Evolutionary conservation across 768 basidiomycete genomes (phyloP).

Genomic region (Russula vinacea): DNA sequence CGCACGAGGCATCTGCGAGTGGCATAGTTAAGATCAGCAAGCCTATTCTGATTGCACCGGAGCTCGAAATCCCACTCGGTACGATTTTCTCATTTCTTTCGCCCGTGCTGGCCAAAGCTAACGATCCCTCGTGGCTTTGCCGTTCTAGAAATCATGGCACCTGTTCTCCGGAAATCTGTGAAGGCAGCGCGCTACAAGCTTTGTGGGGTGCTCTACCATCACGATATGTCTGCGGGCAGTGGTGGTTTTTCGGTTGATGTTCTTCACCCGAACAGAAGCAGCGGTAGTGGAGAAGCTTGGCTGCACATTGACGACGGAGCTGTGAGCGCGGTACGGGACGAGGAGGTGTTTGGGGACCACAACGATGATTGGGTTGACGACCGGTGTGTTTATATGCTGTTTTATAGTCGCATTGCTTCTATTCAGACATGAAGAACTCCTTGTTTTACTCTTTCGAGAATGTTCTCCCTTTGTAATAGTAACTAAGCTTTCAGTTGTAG

Average conservation of each 20-base stretch:
- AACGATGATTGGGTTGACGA: too few relatives aligned
- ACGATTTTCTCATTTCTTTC: slow-evolving; percentile 25
- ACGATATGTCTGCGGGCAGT: slow-evolving; percentile 74
- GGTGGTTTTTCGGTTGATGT: slow-evolving; percentile 96
- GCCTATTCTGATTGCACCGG: slow-evolving; percentile 70
- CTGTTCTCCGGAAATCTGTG: slow-evolving; percentile 46
- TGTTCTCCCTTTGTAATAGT: too few relatives aligned
- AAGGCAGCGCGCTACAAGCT: slow-evolving; percentile 63
- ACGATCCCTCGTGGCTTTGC: not conserved
- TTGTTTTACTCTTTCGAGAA: too few relatives aligned
- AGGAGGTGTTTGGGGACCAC: too few relatives aligned
- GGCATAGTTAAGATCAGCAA: slow-evolving; percentile 87
- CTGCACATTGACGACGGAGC: slow-evolving; percentile 91
- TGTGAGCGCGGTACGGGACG: slow-evolving; percentile 45
- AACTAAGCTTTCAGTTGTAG: too few relatives aligned
- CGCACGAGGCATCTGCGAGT: slow-evolving; percentile 69
- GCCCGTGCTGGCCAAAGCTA: not conserved
- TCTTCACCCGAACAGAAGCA: slow-evolving; percentile 64
- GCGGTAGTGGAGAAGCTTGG: slow-evolving; percentile 62
- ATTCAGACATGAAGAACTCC: too few relatives aligned
- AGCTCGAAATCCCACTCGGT: slow-evolving; percentile 74
- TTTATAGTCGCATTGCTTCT: too few relatives aligned
- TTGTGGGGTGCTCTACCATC: slow-evolving; percentile 90
- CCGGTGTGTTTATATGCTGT: too few relatives aligned
- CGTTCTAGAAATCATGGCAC: slow-evolving; percentile 32